A percentile compares a stretch with the other conserved stretches of the same genome.
phyloP scores from a whole-genome alignment of 2,329 filamentous ascomycete species.

The Remersonia thermophila region DNA sequence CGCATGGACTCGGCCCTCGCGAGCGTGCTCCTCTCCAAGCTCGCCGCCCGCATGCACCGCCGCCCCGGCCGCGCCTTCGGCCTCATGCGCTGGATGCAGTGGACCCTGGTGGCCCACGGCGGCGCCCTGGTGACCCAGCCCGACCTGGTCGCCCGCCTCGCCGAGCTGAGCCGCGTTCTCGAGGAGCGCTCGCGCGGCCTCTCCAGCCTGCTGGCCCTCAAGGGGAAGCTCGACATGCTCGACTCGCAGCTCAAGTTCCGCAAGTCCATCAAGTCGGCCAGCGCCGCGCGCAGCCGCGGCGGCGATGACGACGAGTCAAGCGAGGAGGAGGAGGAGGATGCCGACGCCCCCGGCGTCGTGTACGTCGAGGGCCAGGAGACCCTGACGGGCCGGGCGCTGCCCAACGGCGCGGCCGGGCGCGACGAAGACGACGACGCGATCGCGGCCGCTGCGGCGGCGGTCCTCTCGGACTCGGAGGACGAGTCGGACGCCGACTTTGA shows the following conservation, averaged over 20 bases:
- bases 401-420: slow-evolving; percentile 25
- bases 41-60: slow-evolving; percentile 76
- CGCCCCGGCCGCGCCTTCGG: slow-evolving; percentile 80
- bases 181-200: slow-evolving; percentile 75
- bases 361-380: slow-evolving; percentile 75
- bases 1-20: slow-evolving; percentile 78
- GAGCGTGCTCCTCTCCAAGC: slow-evolving; percentile 62
- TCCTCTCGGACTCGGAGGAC: slow-evolving; percentile 51
- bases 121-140: slow-evolving; percentile 79
- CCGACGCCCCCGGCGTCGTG: slow-evolving; percentile 62
- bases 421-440: slow-evolving; percentile 48
- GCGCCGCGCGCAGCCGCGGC: slow-evolving; percentile 23
- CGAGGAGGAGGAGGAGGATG: slow-evolving; percentile 41
- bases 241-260: slow-evolving; percentile 79
- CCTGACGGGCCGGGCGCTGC: slow-evolving; percentile 21
- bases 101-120: slow-evolving; percentile 84
- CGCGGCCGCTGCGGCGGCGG: slow-evolving; percentile 40
- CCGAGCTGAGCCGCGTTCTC: slow-evolving; percentile 72
- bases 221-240: slow-evolving; percentile 91
- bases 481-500: slow-evolving; percentile 35
- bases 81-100: slow-evolving; percentile 91
- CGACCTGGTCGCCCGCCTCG: slow-evolving; percentile 67
- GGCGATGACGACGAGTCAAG: slow-evolving; percentile 39
- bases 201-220: slow-evolving; percentile 70
- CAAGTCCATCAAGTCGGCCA: slow-evolving; percentile 28